A percentile compares a stretch with the other conserved stretches of the same genome.
phyloP scores from a whole-genome alignment of 73 alveolate genomes.

The Urostyla sp. region DNA sequence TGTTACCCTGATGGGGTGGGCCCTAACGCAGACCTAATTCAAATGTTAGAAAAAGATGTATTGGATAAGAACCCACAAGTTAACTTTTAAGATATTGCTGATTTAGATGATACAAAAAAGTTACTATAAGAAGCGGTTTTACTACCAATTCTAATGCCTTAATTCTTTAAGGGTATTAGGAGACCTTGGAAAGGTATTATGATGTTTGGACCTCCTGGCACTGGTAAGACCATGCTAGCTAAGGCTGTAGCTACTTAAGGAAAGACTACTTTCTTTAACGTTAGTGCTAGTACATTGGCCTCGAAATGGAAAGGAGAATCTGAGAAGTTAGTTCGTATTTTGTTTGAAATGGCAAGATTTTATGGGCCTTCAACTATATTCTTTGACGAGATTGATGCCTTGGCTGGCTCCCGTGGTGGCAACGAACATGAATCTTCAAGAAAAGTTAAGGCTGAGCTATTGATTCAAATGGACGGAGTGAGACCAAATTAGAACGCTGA shows the following conservation, averaged over 20 bases:
- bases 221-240: constrained; percentile 98
- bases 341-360: constrained; percentile 92
- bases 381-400: too few species aligned
- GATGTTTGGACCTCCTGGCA: constrained; percentile 96
- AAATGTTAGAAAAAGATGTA: constrained; percentile 83
- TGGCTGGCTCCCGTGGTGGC: constrained; percentile 85
- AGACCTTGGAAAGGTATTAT: constrained; percentile 97
- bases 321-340: constrained; percentile 86
- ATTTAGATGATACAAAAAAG: constrained; percentile 87
- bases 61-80: constrained; percentile 85
- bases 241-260: constrained; percentile 95
- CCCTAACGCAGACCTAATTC: constrained; percentile 80
- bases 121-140: constrained; percentile 91
- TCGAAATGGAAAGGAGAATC: constrained; percentile 96
- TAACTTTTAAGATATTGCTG: constrained; percentile 92
- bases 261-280: constrained; percentile 93
- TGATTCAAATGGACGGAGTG: constrained; percentile 91
- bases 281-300: constrained; percentile 87
- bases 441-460: constrained; percentile 87
- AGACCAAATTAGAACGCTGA: constrained; percentile 72
- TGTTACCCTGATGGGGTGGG: constrained; percentile 84
- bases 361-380: constrained; percentile 88
- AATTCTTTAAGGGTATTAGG: constrained; percentile 90
- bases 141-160: constrained; percentile 90
- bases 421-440: constrained; percentile 75